phyloP scores from a whole-genome alignment of 192 early-diverging fungal genomes.

The Coemansia sp. region DNA sequence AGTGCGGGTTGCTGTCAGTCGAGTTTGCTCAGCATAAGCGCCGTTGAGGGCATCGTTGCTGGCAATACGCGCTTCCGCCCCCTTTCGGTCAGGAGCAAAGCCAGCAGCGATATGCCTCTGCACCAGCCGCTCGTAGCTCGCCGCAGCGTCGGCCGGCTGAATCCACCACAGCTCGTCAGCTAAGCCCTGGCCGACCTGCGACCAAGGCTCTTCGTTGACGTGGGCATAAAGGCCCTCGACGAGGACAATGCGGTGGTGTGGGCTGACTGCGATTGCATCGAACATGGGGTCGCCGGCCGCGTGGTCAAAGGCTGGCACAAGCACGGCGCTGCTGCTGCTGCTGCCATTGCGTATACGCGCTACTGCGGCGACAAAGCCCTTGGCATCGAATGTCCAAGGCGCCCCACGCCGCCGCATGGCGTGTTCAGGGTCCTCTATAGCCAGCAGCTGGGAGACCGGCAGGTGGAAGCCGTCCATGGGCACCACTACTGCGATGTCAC shows the following conservation, averaged over 20 bases:
- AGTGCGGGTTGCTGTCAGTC: constrained; percentile 30
- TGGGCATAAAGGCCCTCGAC: constrained; percentile 61
- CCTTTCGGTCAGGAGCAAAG: constrained; percentile 24
- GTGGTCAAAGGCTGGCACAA: constrained; percentile 59
- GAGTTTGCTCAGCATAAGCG: constrained; percentile 21
- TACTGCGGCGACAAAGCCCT: constrained; percentile 32
- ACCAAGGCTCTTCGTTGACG: constrained; percentile 47
- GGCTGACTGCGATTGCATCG: constrained; percentile 37
- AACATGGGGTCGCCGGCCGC: constrained; percentile 57
- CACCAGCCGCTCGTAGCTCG: constrained; percentile 40
- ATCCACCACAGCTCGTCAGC: constrained; percentile 61
- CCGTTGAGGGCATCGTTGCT: constrained; percentile 47
- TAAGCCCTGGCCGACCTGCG: constrained; percentile 11
- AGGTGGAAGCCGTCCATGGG: constrained; percentile 68
- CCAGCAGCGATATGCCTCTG: constrained; percentile 52
- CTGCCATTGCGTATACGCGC: constrained; percentile 4
- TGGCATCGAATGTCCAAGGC: constrained; percentile 60
- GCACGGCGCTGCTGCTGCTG: not conserved
- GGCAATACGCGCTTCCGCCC: constrained; percentile 28
- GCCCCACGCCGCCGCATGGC: constrained; percentile 58
- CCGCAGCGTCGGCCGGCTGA: constrained; percentile 12
- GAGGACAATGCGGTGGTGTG: constrained; percentile 51
- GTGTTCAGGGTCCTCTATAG: constrained; percentile 33
- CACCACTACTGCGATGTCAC: constrained; percentile 33
- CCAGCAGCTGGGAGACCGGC: constrained; percentile 24